Base-by-base conservation (phyloP, 78 protist species). In the Cavenderia fasciculata region DNA sequence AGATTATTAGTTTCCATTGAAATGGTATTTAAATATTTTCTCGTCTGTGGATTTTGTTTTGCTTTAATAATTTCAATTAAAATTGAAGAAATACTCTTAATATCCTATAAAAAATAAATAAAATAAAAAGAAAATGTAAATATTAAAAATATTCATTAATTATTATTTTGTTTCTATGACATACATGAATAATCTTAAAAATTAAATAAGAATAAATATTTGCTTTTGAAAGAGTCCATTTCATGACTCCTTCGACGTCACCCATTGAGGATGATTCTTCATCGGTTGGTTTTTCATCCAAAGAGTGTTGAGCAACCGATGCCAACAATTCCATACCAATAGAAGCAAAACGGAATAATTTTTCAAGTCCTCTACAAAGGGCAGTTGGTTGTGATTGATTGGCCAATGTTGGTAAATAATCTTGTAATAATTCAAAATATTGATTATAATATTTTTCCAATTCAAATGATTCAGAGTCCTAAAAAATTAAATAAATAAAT, bases 1-100 rank as follows among this genome's bases (percentile, higher is more conserved):
- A 71, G 57, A 57, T 82, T 82, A 43, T 59, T 68, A 0, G 78
- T 82, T 56, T 82, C 90, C 51, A 82, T 61, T 7, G 59, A 46
- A 36, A 69, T 52, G 25, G 51, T 82, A 68, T 82, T 82, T 43
- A 82, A 68, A 21, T 49, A 33, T 56, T 82, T 82, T 68, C 90
- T 82, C 14, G 78, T 38, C 68, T 74, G 52, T 82, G 90, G 90
- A 82, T 40, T 82, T 56, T 82, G 90, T 44, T 82, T 82, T 40
- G 90, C 38, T 68, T 82, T 82, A 1, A 82, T 44, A 33, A 82
- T 68, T 43, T 82, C 90, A 43, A 41, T 33, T 43, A 82, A 57
- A 29, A 82, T 68, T 27, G 69, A 56, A 31, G 90, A 82, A 12
- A 82, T 25, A 27, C 51, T 36, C 54, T 65, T 52, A 31, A 68